Percentiles rank a stretch among this genome's conserved stretches.
Evolutionary conservation across 768 basidiomycete genomes (phyloP).

Genomic region (Chalciporus piperatus): DNA sequence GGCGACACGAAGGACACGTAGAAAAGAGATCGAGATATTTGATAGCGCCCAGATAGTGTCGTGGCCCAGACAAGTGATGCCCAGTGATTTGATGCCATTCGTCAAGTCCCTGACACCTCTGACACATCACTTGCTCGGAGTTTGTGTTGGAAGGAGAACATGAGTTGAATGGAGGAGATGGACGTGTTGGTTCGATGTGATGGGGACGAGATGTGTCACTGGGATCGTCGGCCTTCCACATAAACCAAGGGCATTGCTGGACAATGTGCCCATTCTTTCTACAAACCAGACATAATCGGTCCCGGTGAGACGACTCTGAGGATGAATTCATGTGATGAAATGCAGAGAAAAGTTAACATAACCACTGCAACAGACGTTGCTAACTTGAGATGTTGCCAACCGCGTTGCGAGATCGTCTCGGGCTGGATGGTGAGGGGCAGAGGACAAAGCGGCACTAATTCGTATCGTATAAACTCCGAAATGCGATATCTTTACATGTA

Average conservation of each 20-base stretch:
- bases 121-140: background rate
- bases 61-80: background rate
- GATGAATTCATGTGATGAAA: no score
- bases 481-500: no score
- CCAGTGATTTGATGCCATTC: background rate
- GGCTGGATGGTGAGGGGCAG: no score
- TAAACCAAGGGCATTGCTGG: background rate
- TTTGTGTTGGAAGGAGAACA: background rate
- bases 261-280: slow-evolving; percentile 9
- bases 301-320: background rate
- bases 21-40: background rate
- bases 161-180: background rate
- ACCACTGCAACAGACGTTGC: no score
- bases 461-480: no score
- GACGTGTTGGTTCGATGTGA: background rate
- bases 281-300: slow-evolving; percentile 13
- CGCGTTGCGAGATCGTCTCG: no score
- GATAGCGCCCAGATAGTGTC: background rate
- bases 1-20: background rate
- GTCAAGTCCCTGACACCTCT: background rate
- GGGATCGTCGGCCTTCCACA: background rate
- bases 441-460: no score
- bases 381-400: no score
- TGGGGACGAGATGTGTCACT: background rate
- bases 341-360: no score